Percentiles rank a stretch among this genome's conserved stretches.
phyloP scores from a whole-genome alignment of 164 flowering plant genomes.

The Sedum album region DNA sequence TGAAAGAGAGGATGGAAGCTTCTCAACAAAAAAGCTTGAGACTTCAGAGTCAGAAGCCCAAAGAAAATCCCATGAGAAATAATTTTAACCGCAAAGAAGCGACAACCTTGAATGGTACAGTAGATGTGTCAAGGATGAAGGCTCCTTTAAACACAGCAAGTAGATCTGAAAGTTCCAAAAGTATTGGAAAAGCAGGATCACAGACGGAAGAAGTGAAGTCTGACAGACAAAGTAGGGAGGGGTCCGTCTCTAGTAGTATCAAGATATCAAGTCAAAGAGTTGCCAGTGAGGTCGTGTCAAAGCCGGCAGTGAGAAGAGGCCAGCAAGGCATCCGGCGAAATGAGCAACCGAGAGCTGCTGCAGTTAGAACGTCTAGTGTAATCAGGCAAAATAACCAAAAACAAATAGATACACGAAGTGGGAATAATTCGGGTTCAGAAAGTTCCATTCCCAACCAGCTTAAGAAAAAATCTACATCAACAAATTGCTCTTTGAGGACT shows the following conservation, averaged over 20 bases:
- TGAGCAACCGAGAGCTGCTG: slow-evolving; percentile 24
- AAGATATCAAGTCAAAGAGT: slow-evolving; percentile 26
- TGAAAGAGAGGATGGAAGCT: slow-evolving; percentile 51
- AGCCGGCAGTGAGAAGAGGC: not conserved
- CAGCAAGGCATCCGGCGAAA: slow-evolving; percentile 16
- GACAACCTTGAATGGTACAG: slow-evolving; percentile 6
- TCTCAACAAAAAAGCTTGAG: slow-evolving; percentile 23
- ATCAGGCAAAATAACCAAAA: slow-evolving; percentile 50
- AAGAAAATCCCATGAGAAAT: slow-evolving; percentile 14
- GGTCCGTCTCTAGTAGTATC: slow-evolving; percentile 16
- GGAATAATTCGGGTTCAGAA: slow-evolving; percentile 18
- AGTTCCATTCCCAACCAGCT: slow-evolving; percentile 18
- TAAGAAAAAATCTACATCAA: slow-evolving; percentile 18
- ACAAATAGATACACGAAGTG: slow-evolving; percentile 31
- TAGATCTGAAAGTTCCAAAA: slow-evolving; percentile 19
- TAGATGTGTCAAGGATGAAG: slow-evolving; percentile 11
- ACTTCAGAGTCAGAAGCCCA: slow-evolving; percentile 26
- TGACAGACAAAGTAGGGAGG: slow-evolving; percentile 31
- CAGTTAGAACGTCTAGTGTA: slow-evolving; percentile 21
- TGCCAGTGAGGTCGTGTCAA: slow-evolving; percentile 19
- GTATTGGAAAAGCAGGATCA: slow-evolving; percentile 26
- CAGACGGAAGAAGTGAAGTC: slow-evolving; percentile 24
- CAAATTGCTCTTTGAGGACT: slow-evolving; percentile 14
- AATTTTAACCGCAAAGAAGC: slow-evolving; percentile 17
- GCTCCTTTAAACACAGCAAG: slow-evolving; percentile 16